Evolutionary conservation across 805 yeast species (phyloP).

Genomic region (Pichia thaimueangensis): DNA sequence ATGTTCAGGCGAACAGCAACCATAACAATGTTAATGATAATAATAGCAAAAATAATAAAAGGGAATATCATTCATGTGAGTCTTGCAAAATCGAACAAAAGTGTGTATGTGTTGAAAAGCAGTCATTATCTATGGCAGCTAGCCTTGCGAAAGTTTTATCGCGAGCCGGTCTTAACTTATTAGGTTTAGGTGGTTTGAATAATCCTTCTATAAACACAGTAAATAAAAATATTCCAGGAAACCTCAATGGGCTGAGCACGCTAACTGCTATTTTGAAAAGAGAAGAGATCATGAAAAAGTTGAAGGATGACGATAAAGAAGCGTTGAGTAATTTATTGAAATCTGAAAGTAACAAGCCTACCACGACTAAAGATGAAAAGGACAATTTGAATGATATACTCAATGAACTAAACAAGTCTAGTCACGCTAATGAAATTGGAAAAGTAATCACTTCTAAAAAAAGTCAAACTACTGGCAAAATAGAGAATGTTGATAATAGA

Average conservation of each 20-base stretch:
- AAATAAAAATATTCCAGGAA: neutral
- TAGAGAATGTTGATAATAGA: too few species aligned
- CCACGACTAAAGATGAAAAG: neutral
- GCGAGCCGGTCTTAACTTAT: slow-evolving; percentile 4
- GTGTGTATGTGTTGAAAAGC: slow-evolving; percentile 7
- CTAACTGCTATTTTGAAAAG: slow-evolving; percentile 6
- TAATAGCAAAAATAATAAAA: too few species aligned
- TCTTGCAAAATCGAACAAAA: slow-evolving; percentile 7
- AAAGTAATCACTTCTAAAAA: too few species aligned
- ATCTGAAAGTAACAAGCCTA: neutral
- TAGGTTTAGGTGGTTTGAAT: slow-evolving; percentile 7
- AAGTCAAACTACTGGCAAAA: too few species aligned
- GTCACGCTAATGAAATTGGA: too few species aligned
- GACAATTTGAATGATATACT: neutral
- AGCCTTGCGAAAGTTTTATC: slow-evolving; percentile 9
- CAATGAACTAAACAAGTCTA: neutral
- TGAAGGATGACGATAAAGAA: slow-evolving; percentile 9
- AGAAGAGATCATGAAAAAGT: slow-evolving; percentile 9
- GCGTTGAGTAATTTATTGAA: slow-evolving; percentile 2
- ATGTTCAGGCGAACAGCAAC: too few species aligned
- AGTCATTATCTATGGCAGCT: slow-evolving; percentile 8
- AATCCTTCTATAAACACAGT: slow-evolving; percentile 2
- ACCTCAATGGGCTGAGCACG: slow-evolving; percentile 2
- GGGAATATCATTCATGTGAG: slow-evolving; percentile 10
- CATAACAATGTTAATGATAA: too few species aligned